Conservation (phyloP, 2,329 filamentous ascomycete species). For the Cladophialophora immunda region DNA sequence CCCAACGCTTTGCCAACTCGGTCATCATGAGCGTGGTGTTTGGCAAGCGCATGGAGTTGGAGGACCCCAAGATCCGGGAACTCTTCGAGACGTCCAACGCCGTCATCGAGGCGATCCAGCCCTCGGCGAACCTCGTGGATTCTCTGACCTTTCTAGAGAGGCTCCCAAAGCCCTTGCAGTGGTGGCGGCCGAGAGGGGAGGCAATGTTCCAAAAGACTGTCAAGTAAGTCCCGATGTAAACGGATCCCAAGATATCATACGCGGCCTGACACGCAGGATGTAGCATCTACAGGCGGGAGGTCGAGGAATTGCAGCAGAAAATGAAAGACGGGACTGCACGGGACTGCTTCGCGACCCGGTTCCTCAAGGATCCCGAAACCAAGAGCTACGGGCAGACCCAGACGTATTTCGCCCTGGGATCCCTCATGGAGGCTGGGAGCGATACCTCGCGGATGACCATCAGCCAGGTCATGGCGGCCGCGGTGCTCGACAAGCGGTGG, state of each 20-base stretch:
- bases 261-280: background rate
- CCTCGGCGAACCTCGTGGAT: conserved; percentile 55
- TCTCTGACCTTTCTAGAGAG: conserved; percentile 55
- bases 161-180: conserved; percentile 54
- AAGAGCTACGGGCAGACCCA: conserved; percentile 47
- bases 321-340: conserved; percentile 45
- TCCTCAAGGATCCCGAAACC: conserved; percentile 44
- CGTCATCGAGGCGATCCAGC: conserved; percentile 48
- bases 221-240: conserved; percentile 29
- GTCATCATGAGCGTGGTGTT: conserved; percentile 57
- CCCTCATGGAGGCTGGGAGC: conserved; percentile 58
- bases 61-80: conserved; percentile 41
- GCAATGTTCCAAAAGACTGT: conserved; percentile 47
- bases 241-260: background rate
- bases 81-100: conserved; percentile 51
- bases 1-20: conserved; percentile 53
- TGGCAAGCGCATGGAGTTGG: conserved; percentile 55
- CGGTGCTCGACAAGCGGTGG: conserved; percentile 57
- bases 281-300: conserved; percentile 41
- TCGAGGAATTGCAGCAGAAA: conserved; percentile 39
- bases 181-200: conserved; percentile 53
- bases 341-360: conserved; percentile 49
- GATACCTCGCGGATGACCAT: conserved; percentile 61
- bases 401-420: conserved; percentile 51
- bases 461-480: conserved; percentile 58